phyloP scores from a whole-genome alignment of 371 early-diverging fungal species.

The Syncephalastrum contaminatum region DNA sequence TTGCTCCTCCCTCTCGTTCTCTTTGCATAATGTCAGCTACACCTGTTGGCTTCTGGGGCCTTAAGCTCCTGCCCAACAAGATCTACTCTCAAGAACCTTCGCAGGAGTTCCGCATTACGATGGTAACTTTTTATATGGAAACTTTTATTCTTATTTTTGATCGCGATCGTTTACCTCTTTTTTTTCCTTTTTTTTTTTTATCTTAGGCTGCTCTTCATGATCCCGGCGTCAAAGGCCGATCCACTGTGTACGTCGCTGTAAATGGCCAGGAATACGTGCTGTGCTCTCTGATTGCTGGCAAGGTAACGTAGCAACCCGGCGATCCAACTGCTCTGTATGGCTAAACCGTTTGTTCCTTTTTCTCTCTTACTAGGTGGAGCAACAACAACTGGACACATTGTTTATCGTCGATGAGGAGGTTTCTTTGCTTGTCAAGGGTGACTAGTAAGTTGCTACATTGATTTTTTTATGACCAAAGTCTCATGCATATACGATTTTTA shows the following conservation, averaged over 20 bases:
- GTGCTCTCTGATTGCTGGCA: constrained; percentile 49
- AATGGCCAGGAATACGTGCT: constrained; percentile 71
- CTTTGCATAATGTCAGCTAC: neutral
- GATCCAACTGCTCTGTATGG: neutral
- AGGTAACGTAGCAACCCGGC: constrained; percentile 7
- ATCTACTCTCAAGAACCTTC: constrained; percentile 70
- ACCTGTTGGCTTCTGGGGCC: constrained; percentile 22
- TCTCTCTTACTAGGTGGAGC: constrained; percentile 23
- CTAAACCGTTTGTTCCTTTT: neutral
- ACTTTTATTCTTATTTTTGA: neutral
- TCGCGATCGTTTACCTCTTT: neutral
- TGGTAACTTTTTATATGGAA: constrained; percentile 42
- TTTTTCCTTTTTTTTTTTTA: no score
- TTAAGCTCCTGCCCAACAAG: constrained; percentile 62
- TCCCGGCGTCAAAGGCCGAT: constrained; percentile 47
- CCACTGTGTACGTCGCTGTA: constrained; percentile 62
- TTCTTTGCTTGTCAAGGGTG: constrained; percentile 66
- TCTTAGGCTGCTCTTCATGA: constrained; percentile 67
- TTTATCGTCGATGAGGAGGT: constrained; percentile 81
- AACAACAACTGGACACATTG: constrained; percentile 70
- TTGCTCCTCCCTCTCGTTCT: neutral
- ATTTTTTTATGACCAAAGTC: neutral
- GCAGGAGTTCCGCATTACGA: constrained; percentile 68
- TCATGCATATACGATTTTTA: neutral
- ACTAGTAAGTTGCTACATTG: constrained; percentile 34